Percentiles rank a stretch among this genome's conserved stretches.
phyloP scores from a whole-genome alignment of 1,139 yeast genomes.

The Saccharomyces hybrid region DNA sequence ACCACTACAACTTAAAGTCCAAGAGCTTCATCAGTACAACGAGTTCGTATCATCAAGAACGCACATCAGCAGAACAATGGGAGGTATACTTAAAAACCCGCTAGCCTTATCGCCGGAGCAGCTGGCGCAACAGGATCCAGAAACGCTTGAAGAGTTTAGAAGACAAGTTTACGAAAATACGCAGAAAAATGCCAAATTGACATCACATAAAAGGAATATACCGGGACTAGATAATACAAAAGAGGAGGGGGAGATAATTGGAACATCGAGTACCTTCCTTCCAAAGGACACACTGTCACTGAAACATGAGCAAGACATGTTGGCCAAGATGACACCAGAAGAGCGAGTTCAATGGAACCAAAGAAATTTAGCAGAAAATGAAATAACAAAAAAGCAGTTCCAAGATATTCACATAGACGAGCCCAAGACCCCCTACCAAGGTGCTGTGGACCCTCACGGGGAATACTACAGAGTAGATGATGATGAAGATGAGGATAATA shows the following conservation, averaged over 20 bases:
- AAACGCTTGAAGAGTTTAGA: slow-evolving; percentile 41
- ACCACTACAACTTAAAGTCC: neutral
- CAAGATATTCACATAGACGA: slow-evolving; percentile 60
- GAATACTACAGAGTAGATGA: slow-evolving; percentile 73
- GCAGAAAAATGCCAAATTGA: slow-evolving; percentile 37
- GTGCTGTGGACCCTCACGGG: slow-evolving; percentile 83
- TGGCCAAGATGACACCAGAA: slow-evolving; percentile 13
- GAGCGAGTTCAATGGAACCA: slow-evolving; percentile 66
- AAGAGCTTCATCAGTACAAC: neutral
- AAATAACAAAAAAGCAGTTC: slow-evolving; percentile 36
- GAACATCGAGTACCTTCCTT: slow-evolving; percentile 7
- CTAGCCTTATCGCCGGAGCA: slow-evolving; percentile 18
- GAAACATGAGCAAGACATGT: slow-evolving; percentile 20
- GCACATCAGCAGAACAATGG: slow-evolving; percentile 22
- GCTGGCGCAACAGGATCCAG: slow-evolving; percentile 17
- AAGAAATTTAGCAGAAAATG: slow-evolving; percentile 54
- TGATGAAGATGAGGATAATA: slow-evolving; percentile 59
- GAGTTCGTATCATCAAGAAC: neutral
- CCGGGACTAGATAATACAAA: slow-evolving; percentile 1
- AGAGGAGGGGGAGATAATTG: slow-evolving; percentile 7
- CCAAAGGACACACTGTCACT: slow-evolving; percentile 29
- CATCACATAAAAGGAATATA: slow-evolving; percentile 13
- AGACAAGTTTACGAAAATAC: slow-evolving; percentile 44
- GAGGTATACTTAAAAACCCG: slow-evolving; percentile 37
- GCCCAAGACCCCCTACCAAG: slow-evolving; percentile 96